Base-by-base conservation (phyloP, 2,329 filamentous ascomycete species). In the Neonectria punicea region DNA sequence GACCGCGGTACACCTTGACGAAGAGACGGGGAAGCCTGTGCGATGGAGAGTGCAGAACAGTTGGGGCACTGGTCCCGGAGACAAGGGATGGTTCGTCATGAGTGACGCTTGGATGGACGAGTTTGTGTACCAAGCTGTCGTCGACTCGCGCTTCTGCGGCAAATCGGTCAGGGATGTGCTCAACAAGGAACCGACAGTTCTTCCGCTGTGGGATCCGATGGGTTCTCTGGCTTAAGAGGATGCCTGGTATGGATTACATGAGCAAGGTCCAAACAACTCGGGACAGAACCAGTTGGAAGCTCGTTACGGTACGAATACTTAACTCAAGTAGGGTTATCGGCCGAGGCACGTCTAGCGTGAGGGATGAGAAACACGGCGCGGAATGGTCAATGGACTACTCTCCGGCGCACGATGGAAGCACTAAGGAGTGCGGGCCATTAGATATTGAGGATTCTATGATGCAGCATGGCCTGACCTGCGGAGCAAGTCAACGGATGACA, bases 51-150 rank as follows among this genome's bases (percentile, higher is more conserved):
- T 97, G 7, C 91, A 97, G 85, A 97, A 97, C 77, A 92, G 88
- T 61, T 97, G 93, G 93, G 92, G 92, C 13, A 84, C 88, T 44
- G 81, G 75, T 0, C 86, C 86, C 0, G 94, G 94, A 1, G 87
- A 90, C 13, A 89, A 93, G 70, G 94, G 94, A 0, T 97, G 93
- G 86, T 96, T 96, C 75, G 92, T 97, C 67, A 97, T 97, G 93
- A 92, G 85, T 65, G 93, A 97, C 79, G 82, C 83, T 20, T 93
- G 90, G 90, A 90, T 93, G 87, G 89, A 92, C 67, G 85, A 93
- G 80, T 97, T 94, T 80, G 89, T 92, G 47, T 97, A 94, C 76
- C 93, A 97, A 83, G 93, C 91, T 8, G 93, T 97, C 14, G 89
- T 97, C 6, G 92, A 97, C 75, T 90, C 91, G 0, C 85, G 84